Percentiles rank a stretch among this genome's conserved stretches.
These are phyloP conservation scores for Tephrocybe sp. DNA, from an alignment of 768 basidiomycete genomes.

Conservation along the genomic window DNA sequence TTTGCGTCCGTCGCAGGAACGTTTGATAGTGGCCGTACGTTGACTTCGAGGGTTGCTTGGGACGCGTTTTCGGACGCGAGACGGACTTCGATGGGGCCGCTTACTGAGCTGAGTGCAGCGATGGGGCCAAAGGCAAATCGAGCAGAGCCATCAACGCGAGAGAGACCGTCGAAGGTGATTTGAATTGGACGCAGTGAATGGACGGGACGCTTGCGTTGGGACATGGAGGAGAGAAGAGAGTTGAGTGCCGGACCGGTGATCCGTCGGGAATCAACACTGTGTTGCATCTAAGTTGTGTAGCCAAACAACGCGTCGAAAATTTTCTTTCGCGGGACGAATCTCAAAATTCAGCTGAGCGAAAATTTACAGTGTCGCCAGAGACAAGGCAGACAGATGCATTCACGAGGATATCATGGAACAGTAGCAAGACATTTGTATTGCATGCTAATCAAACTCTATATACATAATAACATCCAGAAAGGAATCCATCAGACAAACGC, in stretches of 20 bases:
- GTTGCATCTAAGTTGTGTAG: not conserved
- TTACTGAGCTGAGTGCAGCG: constrained; percentile 26
- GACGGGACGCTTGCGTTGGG: constrained; percentile 4
- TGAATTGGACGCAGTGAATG: constrained; percentile 39
- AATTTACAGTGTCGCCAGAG: not conserved
- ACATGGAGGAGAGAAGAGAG: constrained; percentile 4
- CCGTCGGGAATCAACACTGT: not conserved
- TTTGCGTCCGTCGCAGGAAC: no score
- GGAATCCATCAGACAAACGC: constrained; percentile 24
- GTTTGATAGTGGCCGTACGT: no score
- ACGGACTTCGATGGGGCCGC: constrained; percentile 78
- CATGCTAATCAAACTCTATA: not conserved
- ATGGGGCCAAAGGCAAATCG: constrained; percentile 59
- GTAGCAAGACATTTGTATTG: not conserved
- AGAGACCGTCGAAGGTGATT: constrained; percentile 57
- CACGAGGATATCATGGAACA: not conserved
- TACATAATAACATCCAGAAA: not conserved
- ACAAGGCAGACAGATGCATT: no score
- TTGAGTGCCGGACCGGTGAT: not conserved
- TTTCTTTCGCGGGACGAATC: not conserved
- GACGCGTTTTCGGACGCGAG: no score
- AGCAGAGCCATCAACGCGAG: constrained; percentile 76
- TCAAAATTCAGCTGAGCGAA: not conserved
- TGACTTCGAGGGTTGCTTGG: no score
- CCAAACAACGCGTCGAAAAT: not conserved